Conservation (phyloP, 108 stramenopile species). For the Cyclotella kingstonii region DNA sequence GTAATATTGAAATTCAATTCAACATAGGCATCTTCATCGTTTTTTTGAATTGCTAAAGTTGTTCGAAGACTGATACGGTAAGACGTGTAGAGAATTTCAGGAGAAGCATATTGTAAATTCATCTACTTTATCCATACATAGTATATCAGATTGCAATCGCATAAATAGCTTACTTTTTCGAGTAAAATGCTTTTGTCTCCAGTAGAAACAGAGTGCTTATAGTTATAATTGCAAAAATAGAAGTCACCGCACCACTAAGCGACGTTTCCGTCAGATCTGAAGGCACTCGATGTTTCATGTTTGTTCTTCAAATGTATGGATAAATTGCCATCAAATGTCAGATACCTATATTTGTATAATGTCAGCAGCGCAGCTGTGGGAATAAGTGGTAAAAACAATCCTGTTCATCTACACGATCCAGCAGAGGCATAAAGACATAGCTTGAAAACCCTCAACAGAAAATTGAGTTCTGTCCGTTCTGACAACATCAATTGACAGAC, state of each 20-base stretch:
- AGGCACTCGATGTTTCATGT: constrained; percentile 46
- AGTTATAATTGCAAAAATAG: constrained; percentile 48
- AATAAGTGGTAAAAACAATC: too few relatives aligned
- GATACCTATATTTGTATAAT: too few relatives aligned
- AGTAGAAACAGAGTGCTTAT: constrained; percentile 72
- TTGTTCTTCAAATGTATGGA: not conserved
- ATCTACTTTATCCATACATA: not conserved
- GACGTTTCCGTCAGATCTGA: constrained; percentile 73
- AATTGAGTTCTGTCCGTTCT: too few relatives aligned
- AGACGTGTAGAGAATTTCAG: not conserved
- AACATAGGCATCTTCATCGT: constrained; percentile 45
- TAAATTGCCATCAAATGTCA: too few relatives aligned
- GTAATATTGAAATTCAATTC: constrained; percentile 91
- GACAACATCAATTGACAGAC: too few relatives aligned
- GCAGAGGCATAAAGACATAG: too few relatives aligned
- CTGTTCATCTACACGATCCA: too few relatives aligned
- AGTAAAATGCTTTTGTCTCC: constrained; percentile 83
- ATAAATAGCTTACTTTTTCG: constrained; percentile 48
- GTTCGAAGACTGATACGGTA: constrained; percentile 10
- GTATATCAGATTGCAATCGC: constrained; percentile 5
- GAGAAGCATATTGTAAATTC: not conserved
- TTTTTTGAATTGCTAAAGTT: constrained; percentile 20
- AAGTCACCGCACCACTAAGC: constrained; percentile 49
- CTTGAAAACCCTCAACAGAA: too few relatives aligned
- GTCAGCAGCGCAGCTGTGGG: too few relatives aligned